phyloP scores from a whole-genome alignment of 257 asterid species.

The Penstemon davidsonii region DNA sequence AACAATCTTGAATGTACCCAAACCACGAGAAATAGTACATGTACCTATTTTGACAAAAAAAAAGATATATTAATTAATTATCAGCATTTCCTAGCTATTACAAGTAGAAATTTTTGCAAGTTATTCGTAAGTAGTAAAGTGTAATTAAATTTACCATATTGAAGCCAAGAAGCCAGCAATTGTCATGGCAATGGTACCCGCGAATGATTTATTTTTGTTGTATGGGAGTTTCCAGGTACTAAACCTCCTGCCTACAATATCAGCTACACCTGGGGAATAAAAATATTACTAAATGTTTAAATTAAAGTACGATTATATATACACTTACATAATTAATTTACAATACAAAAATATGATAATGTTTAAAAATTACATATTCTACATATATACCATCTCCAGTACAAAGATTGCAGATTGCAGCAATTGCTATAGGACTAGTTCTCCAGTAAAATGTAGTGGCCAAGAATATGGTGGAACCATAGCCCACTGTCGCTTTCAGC shows the following conservation, averaged over 20 bases:
- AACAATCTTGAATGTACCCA: slow-evolving; percentile 44
- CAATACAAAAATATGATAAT: too few relatives aligned
- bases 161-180: slow-evolving; percentile 52
- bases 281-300: too few relatives aligned
- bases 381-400: slow-evolving; percentile 53
- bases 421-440: slow-evolving; percentile 49
- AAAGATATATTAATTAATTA: not conserved
- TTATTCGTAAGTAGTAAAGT: too few relatives aligned
- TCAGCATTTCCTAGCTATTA: not conserved
- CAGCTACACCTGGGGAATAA: slow-evolving; percentile 49
- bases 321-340: too few relatives aligned
- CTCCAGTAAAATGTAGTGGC: slow-evolving; percentile 52
- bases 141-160: slow-evolving; percentile 36
- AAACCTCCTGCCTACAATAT: slow-evolving; percentile 53
- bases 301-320: too few relatives aligned
- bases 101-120: too few relatives aligned
- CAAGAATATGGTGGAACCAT: slow-evolving; percentile 38
- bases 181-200: slow-evolving; percentile 55
- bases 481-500: slow-evolving; percentile 48
- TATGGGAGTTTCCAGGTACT: slow-evolving; percentile 55
- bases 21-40: slow-evolving; percentile 55
- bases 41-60: slow-evolving; percentile 28
- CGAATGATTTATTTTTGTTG: slow-evolving; percentile 50
- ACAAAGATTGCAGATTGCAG: slow-evolving; percentile 54
- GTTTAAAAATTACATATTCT: too few relatives aligned